Evolutionary conservation across 108 stramenopile species (phyloP), one percentile per base, ranked within the genome.

Genomic region (Skeletonema costatum): DNA sequence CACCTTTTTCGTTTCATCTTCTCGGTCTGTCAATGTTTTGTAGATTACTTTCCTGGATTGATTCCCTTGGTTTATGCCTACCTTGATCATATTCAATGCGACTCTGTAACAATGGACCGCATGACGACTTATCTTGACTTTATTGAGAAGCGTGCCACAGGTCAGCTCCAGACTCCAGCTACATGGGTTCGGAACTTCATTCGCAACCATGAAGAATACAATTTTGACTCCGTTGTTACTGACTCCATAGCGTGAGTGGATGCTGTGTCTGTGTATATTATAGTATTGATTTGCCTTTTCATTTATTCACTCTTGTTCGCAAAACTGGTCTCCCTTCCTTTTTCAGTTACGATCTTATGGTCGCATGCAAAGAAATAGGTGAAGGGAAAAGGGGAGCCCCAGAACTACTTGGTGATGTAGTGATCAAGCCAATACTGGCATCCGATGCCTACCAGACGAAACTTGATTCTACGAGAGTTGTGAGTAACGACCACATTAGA

Each of bases 161-260:
- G 98, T 60, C 93, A 98, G 74, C 82, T 98, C 17, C 59, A 92
- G 12, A 99, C 98, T 32, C 88, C 97, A 21, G 99, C 99, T 4
- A 89, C 96, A 5, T 99, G 98, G 98, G 92, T 98, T 25, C 84
- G 99, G 56, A 84, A 93, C 39, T 99, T 97, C 68, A 90, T 99
- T 17, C 80, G 87, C 41, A 79, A 60, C 48, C 99, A 99, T 76
- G 91, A 96, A 21, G 93, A 84, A n/a, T 99, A 99, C 91, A 88
- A 95, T 74, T 73, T 85, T 13, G 99, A 99, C 75, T 97, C 96
- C 11, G 81, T 96, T 36, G 86, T 99, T n/a, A 70, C 93, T 10
- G 95, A 98, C 42, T 81, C 86, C 39, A 97, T 99, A 66, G 98
- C 98, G 82, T 81, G 19, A 64, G 69, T 68, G 19, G 48, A 21